These are phyloP conservation scores for Cercophora sp. DNA, from an alignment of 495 filamentous ascomycete genomes.

Conservation along the genomic window DNA sequence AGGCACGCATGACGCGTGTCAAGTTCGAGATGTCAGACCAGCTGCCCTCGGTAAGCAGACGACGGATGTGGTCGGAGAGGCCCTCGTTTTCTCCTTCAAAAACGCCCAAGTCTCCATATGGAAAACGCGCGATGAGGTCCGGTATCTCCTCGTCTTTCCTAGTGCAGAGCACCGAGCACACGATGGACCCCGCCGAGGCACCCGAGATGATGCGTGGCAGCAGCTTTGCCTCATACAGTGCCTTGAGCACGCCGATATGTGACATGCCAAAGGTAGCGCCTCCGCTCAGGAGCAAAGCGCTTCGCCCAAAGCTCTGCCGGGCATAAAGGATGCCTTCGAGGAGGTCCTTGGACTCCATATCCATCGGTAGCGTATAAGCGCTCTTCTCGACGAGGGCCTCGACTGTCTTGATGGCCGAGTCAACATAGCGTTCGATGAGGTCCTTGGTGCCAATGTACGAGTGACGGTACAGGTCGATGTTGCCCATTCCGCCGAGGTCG, in stretches of 20 bases:
- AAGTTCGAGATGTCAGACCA: slow-evolving; percentile 81
- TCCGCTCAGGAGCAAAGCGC: slow-evolving; percentile 80
- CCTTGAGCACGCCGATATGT: slow-evolving; percentile 90
- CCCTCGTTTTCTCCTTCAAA: slow-evolving; percentile 72
- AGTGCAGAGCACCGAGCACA: slow-evolving; percentile 80
- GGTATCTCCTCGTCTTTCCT: slow-evolving; percentile 83
- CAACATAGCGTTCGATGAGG: slow-evolving; percentile 82
- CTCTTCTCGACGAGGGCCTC: slow-evolving; percentile 63
- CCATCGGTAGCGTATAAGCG: slow-evolving; percentile 43
- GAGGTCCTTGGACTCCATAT: slow-evolving; percentile 60
- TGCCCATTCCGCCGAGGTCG: slow-evolving; percentile 81
- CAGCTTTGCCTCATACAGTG: slow-evolving; percentile 68
- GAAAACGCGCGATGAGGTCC: slow-evolving; percentile 64
- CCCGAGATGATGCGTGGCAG: slow-evolving; percentile 92
- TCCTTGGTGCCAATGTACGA: slow-evolving; percentile 82
- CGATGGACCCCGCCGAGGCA: slow-evolving; percentile 90
- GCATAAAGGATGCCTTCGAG: slow-evolving; percentile 61
- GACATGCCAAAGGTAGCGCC: slow-evolving; percentile 95
- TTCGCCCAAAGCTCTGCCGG: slow-evolving; percentile 83
- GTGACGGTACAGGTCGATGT: slow-evolving; percentile 76
- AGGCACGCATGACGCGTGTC: slow-evolving; percentile 69
- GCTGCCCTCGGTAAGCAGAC: slow-evolving; percentile 75
- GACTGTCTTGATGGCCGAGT: slow-evolving; percentile 69
- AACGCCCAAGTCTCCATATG: slow-evolving; percentile 76
- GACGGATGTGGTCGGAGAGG: slow-evolving; percentile 62